Percentiles rank a stretch among this genome's conserved stretches.
Conservation (phyloP, 2,329 filamentous ascomycete species). For the Fusarium sp. region DNA sequence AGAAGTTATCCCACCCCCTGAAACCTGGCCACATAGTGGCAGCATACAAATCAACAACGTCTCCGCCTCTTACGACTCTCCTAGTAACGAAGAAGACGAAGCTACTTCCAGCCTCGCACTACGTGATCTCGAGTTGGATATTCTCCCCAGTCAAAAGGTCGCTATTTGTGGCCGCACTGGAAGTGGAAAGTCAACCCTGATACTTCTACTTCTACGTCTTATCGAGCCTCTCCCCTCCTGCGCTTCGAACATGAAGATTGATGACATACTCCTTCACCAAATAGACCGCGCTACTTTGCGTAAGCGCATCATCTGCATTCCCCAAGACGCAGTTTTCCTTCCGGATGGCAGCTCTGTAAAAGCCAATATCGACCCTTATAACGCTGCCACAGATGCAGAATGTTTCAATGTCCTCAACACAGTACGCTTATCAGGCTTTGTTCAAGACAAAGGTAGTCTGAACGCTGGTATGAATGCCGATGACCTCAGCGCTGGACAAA, state of each 20-base stretch:
- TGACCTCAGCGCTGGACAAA: slow-evolving; percentile 69
- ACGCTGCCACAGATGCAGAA: slow-evolving; percentile 48
- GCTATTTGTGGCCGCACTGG: slow-evolving; percentile 55
- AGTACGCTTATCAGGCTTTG: slow-evolving; percentile 51
- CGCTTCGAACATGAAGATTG: slow-evolving; percentile 55
- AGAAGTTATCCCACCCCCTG: slow-evolving; percentile 33
- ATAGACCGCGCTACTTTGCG: slow-evolving; percentile 60
- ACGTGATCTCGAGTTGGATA: slow-evolving; percentile 45
- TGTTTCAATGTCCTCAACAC: slow-evolving; percentile 53
- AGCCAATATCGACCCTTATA: slow-evolving; percentile 59
- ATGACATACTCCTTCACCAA: slow-evolving; percentile 52
- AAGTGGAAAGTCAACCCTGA: slow-evolving; percentile 59
- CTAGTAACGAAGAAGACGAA: background rate
- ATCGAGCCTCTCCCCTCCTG: slow-evolving; percentile 53
- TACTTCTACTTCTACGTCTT: slow-evolving; percentile 57
- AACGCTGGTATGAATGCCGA: slow-evolving; percentile 58
- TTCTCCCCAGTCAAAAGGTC: slow-evolving; percentile 51
- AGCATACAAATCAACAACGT: slow-evolving; percentile 49
- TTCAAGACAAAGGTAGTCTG: slow-evolving; percentile 53
- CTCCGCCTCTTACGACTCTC: slow-evolving; percentile 51
- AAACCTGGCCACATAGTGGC: slow-evolving; percentile 51
- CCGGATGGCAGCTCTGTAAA: slow-evolving; percentile 57
- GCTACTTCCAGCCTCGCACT: slow-evolving; percentile 41
- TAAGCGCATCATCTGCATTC: slow-evolving; percentile 62
- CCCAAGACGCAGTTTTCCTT: slow-evolving; percentile 67